Base-by-base conservation (phyloP, 805 yeast genomes). In the Kodamaea neixiangensis region DNA sequence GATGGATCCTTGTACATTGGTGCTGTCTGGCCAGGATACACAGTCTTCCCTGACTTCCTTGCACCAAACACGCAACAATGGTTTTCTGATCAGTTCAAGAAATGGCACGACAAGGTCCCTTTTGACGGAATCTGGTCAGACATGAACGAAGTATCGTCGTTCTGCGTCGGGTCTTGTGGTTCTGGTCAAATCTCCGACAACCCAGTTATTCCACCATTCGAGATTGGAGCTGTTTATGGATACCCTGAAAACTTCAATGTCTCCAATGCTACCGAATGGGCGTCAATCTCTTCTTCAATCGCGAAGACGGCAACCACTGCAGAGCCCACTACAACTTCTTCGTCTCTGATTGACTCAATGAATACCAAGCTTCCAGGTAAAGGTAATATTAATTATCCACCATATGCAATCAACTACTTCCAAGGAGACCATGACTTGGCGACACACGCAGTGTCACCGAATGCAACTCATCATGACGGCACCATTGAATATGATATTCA, bases 111-210 rank as follows among this genome's bases (percentile, higher is more conserved):
- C 21, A 42, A 53, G 18, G 50, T 62, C 22, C 49, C 58, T 17
- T 62, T 50, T 44, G 64, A 60, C 48, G 64, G 63, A 29, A 56
- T 60, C 35, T 60, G 64, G 64, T 43, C 55, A 18, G 66, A 62
- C 43, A 62, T 61, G 66, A 61, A 62, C 49, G 68, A 64, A 46
- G 68, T 54, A 2, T 57, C 65, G 18, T 60, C 66, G 3, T 67
- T 64, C 60, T 66, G 70, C 53, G 67, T 63, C 18, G 69, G 71
- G 5, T 61, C 67, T n/a, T 62, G 67, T 54, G 68, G 67, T 20
- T 44, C 57, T 9, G 61, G 58, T 5, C 52, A 49, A 21, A 40
- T 47, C 39, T 34, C 20, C 20, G 57, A 58, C 31, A 60, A 60
- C 49, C 64, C 64, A 22, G 64, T 51, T 5, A 49, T 51, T 3